phyloP scores from a whole-genome alignment of 1,284 basidiomycete genomes.

The Ganoderma leucocontextum region DNA sequence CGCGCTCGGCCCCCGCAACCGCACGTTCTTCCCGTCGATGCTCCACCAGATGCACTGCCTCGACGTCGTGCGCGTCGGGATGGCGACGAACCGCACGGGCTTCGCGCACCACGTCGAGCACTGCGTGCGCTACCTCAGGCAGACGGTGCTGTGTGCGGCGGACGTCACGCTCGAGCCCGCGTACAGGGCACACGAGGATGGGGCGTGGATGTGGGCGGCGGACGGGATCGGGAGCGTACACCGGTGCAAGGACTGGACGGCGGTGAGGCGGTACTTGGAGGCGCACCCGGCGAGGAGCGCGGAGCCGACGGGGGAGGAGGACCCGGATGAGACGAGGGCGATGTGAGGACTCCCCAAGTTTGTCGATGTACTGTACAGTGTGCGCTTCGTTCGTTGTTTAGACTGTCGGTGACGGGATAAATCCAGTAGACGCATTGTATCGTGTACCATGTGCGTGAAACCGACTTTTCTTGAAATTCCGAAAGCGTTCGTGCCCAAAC shows the following conservation, averaged over 20 bases:
- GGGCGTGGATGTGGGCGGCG: conserved; percentile 29
- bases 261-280: conserved; percentile 14
- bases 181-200: conserved; percentile 33
- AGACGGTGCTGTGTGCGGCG: conserved; percentile 47
- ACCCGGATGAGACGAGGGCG: not conserved
- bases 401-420: not conserved
- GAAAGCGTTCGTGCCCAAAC: no score
- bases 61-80: conserved; percentile 34
- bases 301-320: not conserved
- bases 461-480: not conserved
- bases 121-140: conserved; percentile 49
- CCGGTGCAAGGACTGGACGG: conserved; percentile 46
- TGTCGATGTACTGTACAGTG: not conserved
- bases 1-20: conserved; percentile 42
- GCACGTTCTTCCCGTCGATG: conserved; percentile 36
- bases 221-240: conserved; percentile 34
- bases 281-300: conserved; percentile 13
- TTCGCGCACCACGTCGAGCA: conserved; percentile 45
- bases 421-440: not conserved
- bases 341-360: not conserved
- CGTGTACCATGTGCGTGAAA: not conserved
- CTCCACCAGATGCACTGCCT: conserved; percentile 39
- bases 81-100: conserved; percentile 28
- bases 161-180: conserved; percentile 50
- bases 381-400: not conserved